Base-by-base conservation (phyloP, 192 early-diverging fungal species). In the Podochytrium sp. region DNA sequence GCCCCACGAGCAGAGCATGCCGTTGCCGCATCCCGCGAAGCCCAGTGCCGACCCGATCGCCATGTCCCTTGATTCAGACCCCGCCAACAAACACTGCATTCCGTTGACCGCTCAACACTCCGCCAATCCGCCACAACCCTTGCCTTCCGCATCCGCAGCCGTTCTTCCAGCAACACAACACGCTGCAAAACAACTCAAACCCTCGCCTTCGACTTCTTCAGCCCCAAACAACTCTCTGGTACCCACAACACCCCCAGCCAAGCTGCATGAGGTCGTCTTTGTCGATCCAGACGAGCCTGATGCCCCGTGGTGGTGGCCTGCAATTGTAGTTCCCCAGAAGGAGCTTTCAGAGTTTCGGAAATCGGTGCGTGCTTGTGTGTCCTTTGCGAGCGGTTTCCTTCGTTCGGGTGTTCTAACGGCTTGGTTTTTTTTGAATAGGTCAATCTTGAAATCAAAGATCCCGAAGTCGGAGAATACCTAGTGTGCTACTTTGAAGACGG, bases 401-500 rank as follows among this genome's bases (percentile, higher is more conserved):
- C 37, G 60, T 37, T 40, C 30, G 25, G 12, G 37, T 34, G 37
- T 32, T 12, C 14, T 14, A 30, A 41, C n/a, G 49, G 16, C 27
- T 56, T 29, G 18, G 55, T 1, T 2, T 30, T 27, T 57, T 57
- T 42, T 65, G 27, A 25, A 18, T 23, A 69, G 66, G 30, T 35
- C 29, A 78, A 80, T 23, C 72, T 62, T 37, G 76, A 81, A 38
- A 70, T 85, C 12, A 53, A 71, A n/a, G 72, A 81, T 37, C 87
- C 87, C 2, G 69, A 66, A 64, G 75, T 73, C 14, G 84, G 86
- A 40, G 86, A 89, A 75, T 81, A 78, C 33, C 78, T 89, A 32
- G 87, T 89, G 14, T 85, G 84, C 69, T 89, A 89, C 68, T 89
- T 89, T 76, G 87, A 89, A 76, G 87, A 89, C 50, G 87, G 75